Evolutionary conservation across 169 alveolate species (phyloP).

Genomic region (Babesia bovis): DNA sequence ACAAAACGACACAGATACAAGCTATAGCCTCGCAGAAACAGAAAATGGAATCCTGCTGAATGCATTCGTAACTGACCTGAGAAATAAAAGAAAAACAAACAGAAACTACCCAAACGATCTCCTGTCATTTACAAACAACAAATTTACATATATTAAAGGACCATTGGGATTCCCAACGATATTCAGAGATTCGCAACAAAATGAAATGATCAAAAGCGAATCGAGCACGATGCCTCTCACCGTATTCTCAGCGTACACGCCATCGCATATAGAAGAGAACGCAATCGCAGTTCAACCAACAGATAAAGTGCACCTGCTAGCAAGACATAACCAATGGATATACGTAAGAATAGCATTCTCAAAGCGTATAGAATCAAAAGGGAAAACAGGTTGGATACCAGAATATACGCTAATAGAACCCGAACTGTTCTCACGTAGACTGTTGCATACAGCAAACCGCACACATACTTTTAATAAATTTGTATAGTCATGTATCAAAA

Average conservation of each 20-base stretch:
- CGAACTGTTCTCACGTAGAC: conserved; percentile 44
- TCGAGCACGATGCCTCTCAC: conserved; percentile 35
- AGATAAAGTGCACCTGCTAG: conserved; percentile 60
- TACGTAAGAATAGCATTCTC: conserved; percentile 40
- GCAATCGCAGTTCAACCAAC: conserved; percentile 47
- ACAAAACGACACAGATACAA: background rate
- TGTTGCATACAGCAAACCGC: conserved; percentile 4
- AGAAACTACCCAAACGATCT: conserved; percentile 8
- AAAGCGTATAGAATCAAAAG: background rate
- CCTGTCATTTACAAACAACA: conserved; percentile 15
- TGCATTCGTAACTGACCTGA: conserved; percentile 4
- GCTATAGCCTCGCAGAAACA: background rate
- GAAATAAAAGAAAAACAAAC: conserved; percentile 7
- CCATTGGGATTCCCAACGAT: conserved; percentile 29
- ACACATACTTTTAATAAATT: conserved; percentile 33
- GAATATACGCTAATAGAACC: conserved; percentile 53
- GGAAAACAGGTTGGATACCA: conserved; percentile 62
- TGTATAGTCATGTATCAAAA: conserved; percentile 3
- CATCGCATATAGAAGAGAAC: conserved; percentile 36
- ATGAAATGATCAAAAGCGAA: conserved; percentile 25
- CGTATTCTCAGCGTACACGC: conserved; percentile 33
- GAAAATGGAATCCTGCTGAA: background rate
- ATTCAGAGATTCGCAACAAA: conserved; percentile 13
- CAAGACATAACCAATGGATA: conserved; percentile 57
- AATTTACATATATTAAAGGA: conserved; percentile 4